Base-by-base conservation (phyloP, 352 stramenopile genomes). In the Peronospora destructor region DNA sequence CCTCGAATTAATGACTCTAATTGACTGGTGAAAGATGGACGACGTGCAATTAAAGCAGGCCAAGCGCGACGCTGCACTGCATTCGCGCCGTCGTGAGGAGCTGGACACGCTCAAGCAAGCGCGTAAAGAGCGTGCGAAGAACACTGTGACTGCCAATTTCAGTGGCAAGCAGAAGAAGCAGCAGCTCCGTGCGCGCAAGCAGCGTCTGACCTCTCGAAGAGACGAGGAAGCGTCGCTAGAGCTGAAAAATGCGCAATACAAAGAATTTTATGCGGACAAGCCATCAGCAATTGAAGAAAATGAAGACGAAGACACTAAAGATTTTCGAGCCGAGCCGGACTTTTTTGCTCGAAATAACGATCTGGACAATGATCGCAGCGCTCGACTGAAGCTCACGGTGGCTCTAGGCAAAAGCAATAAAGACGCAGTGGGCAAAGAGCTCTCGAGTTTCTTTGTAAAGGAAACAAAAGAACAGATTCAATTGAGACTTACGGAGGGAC, bases 401-500 rank as follows among this genome's bases (percentile, higher is more conserved):
- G 77, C 81, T 51, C 61, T 92, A 6, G 81, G 81, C 32, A 85
- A 86, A 43, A 84, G 87, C 62, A 88, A 81, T 60, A 92, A 88
- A 47, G 76, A 90, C 51, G 53, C 75, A 1, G 74, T 90, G 25
- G 81, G 78, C 19, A 92, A 90, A 54, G 73, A 92, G 55, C 68
- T 92, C 10, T 90, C 81, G 33, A 86, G 76, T 48, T 92, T 85
- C 49, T 92, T 92, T 30, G 81, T 90, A 13, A 92, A 88, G 43
- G 81, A 92, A 58, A 87, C 78, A 19, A 89, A 90, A 51, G 81
- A 92, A 62, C 78, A 92, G 57, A 89, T 92, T 39, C 78, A 92
- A 42, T 26, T 90, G 61, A 73, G 81, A 41, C 72, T 92, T 14
- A 87, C 90, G 78, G 81, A 92, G 57, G 81, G 81, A 21, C 81